phyloP scores from a whole-genome alignment of 2,329 filamentous ascomycete genomes.

The Penicillium sp. region DNA sequence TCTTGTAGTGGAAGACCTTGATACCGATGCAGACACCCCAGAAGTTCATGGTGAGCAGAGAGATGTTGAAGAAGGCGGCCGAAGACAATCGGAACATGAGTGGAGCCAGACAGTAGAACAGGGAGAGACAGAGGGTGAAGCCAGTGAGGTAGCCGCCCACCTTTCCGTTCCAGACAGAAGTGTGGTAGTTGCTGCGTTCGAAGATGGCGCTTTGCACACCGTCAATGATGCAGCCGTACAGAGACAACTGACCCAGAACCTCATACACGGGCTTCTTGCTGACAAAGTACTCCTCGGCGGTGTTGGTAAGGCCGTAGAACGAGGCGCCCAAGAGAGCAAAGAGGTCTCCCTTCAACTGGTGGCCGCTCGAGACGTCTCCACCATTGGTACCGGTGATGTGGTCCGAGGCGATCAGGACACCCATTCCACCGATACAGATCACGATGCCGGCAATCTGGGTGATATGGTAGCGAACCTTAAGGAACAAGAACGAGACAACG shows the following conservation, averaged over 20 bases:
- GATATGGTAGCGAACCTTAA: slow-evolving; percentile 82
- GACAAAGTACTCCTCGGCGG: slow-evolving; percentile 91
- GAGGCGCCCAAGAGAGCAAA: slow-evolving; percentile 86
- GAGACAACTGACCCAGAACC: slow-evolving; percentile 81
- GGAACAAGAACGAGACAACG: slow-evolving; percentile 70
- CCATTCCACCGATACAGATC: slow-evolving; percentile 85
- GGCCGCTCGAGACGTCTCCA: slow-evolving; percentile 49
- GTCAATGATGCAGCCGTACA: slow-evolving; percentile 87
- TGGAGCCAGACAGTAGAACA: slow-evolving; percentile 86
- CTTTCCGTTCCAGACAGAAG: slow-evolving; percentile 58
- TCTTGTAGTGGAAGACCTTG: slow-evolving; percentile 68
- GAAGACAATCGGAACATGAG: slow-evolving; percentile 82
- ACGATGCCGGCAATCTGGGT: slow-evolving; percentile 82
- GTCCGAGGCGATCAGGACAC: slow-evolving; percentile 78
- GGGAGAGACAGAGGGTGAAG: slow-evolving; percentile 72
- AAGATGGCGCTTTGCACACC: slow-evolving; percentile 88
- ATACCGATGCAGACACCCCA: slow-evolving; percentile 94
- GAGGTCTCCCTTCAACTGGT: slow-evolving; percentile 83
- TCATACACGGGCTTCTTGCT: slow-evolving; percentile 82
- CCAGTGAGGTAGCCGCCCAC: slow-evolving; percentile 80
- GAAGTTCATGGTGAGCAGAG: slow-evolving; percentile 87
- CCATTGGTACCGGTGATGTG: slow-evolving; percentile 71
- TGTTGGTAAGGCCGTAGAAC: slow-evolving; percentile 85
- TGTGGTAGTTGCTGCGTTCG: slow-evolving; percentile 66
- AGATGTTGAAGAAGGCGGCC: slow-evolving; percentile 96